phyloP scores from a whole-genome alignment of 2,329 filamentous ascomycete genomes.

The Trichoderma brevicompactum region DNA sequence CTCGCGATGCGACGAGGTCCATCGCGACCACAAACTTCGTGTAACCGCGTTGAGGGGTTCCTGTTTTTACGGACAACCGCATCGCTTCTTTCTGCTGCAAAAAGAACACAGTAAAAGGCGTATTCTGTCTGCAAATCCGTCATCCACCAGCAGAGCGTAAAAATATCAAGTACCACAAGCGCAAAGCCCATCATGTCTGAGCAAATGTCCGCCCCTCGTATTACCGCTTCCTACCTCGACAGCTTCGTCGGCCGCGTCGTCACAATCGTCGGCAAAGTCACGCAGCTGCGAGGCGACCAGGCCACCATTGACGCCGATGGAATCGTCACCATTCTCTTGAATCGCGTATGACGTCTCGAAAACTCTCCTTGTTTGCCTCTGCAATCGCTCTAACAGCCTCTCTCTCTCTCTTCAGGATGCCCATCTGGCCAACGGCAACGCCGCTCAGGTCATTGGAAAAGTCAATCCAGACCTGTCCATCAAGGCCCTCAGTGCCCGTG shows the following conservation, averaged over 20 bases:
- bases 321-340: conserved; percentile 73
- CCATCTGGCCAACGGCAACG: conserved; percentile 70
- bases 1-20: conserved; percentile 16
- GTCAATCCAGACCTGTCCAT: conserved; percentile 74
- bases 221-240: conserved; percentile 79
- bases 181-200: conserved; percentile 60
- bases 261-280: conserved; percentile 83
- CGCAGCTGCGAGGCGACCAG: conserved; percentile 77
- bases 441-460: conserved; percentile 78
- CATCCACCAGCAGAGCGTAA: neutral
- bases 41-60: conserved; percentile 23
- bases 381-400: neutral
- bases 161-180: neutral
- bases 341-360: conserved; percentile 58
- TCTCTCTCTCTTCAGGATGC: conserved; percentile 58
- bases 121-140: neutral
- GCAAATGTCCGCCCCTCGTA: conserved; percentile 73
- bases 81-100: neutral
- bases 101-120: neutral
- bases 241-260: conserved; percentile 75
- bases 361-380: neutral
- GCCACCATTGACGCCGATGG: conserved; percentile 83
- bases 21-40: conserved; percentile 16
- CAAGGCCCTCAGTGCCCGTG: conserved; percentile 69
- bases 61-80: neutral